Base-by-base conservation (phyloP, 148 eudicot genomes). In the Rhododendron simsii region DNA sequence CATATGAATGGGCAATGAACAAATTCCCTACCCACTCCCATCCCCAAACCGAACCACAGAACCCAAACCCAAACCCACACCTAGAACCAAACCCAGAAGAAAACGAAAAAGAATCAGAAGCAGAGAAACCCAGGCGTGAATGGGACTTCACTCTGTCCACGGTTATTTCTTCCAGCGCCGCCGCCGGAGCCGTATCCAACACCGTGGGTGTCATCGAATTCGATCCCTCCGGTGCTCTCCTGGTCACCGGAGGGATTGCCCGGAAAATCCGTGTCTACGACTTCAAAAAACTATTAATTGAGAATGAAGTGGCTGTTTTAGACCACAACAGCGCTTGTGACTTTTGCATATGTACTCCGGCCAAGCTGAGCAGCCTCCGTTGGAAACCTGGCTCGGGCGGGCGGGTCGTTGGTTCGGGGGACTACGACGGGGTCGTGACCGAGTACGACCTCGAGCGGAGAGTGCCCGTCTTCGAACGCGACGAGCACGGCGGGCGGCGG, bases 401-500 rank as follows among this genome's bases (percentile, higher is more conserved):
- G 4, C 78, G 86, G 81, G 78, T 89, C 51, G 41, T 92, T 16
- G 93, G 93, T 48, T 90, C 92, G 16, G 92, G 90, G 2, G 93
- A 92, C 78, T 92, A 92, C 78, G 93, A 92, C n/a, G 93, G 93
- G n/a, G 93, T 90, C 1, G 89, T 92, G 0, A 89, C 84, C 89
- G 93, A 92, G 51, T 92, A 92, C 33, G 93, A 92, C n/a, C 85
- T 92, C 8, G 93, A 92, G 71, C 78, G 48, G 11, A 63, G 81
- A 21, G 80, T 88, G 28, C 93, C 93, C 28, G 86, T 92, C 0
- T 92, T 89, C 33, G 93, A 92, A 47, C 90, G 93, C 1, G 93
- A 92, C 83, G 93, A 92, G 86, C 93, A 92, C 23, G 89, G 90
- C 6, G 93, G 93, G 7, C 57, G 91, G 8, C 89, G 92, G 59